Base-by-base conservation (phyloP, 1,284 basidiomycete genomes). In the Heliocybe sulcata region DNA sequence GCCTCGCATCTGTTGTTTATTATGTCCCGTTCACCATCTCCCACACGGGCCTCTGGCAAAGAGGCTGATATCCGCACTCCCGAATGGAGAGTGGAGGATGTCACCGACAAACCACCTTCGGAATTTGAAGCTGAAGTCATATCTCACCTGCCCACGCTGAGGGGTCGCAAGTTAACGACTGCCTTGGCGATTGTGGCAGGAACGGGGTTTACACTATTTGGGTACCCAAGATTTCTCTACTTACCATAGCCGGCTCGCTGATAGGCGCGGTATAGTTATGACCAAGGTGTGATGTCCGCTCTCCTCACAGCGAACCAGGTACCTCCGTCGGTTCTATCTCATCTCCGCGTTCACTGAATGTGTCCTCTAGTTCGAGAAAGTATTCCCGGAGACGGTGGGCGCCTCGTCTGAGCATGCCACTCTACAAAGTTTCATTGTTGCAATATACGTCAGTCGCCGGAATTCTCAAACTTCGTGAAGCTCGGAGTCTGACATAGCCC, bases 221-320 rank as follows among this genome's bases (percentile, higher is more conserved):
- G 82, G 75, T 79, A 54, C n/a, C n/a, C n/a, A n/a, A n/a, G n/a
- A n/a, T n/a, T n/a, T 33, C 71, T 66, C 27, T 35, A 48, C 45
- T n/a, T 23, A 47, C 33, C 3, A 20, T 22, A 8, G 0, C 20
- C 8, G 11, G 6, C 9, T 14, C 49, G 23, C 56, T 19, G 20
- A 31, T 33, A 33, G 29, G n/a, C 27, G 45, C 11, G n/a, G n/a
- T 10, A 20, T 42, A 80, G 78, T 16, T 84, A 84, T 69, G 82
- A 84, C 61, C 82, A 84, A 60, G 82, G 82, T 57, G 81, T 84
- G 31, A 83, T 85, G 81, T 80, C 77, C 42, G 78, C 81, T 1
- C 68, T 85, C 19, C 67, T 83, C 29, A 79, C 77, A 20, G 77
- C 78, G 19, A 69, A 70, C 55, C 75, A 78, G 68, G 76, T 75